A percentile compares a stretch with the other conserved stretches of the same genome.
Evolutionary conservation across 2,329 filamentous ascomycete species (phyloP).

Genomic region (Nemania sp.): DNA sequence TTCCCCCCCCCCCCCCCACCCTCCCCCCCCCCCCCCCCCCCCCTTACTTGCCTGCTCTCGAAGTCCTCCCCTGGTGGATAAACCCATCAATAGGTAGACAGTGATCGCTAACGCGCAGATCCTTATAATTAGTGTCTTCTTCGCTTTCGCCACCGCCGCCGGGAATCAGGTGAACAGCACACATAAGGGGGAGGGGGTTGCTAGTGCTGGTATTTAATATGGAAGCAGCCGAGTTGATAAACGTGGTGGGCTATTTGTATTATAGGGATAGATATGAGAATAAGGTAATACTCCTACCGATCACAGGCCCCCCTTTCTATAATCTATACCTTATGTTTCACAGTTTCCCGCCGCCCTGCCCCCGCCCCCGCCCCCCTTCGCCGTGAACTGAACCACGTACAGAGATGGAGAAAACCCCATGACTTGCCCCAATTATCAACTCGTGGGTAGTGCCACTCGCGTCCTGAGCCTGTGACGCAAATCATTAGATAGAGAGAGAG

Average conservation of each 20-base stretch:
- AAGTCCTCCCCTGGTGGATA: no score
- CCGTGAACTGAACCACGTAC: neutral
- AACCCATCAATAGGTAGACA: neutral
- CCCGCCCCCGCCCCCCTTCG: no score
- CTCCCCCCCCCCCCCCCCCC: no score
- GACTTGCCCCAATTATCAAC: neutral
- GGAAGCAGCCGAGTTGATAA: neutral
- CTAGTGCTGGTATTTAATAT: neutral
- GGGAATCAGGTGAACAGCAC: constrained; percentile 8
- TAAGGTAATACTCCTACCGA: neutral
- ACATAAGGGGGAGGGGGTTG: neutral
- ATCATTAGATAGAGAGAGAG: no score
- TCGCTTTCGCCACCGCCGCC: constrained; percentile 24
- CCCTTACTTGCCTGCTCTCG: neutral
- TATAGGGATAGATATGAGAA: neutral
- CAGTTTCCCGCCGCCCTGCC: no score
- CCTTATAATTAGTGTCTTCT: constrained; percentile 15
- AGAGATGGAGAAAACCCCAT: neutral
- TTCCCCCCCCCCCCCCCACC: neutral
- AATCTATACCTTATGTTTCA: neutral
- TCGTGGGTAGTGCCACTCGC: no score
- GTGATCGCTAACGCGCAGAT: neutral
- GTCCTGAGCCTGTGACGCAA: no score
- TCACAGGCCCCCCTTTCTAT: neutral
- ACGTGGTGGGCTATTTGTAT: neutral